phyloP scores from a whole-genome alignment of 768 basidiomycete genomes.

The Tricholoma sp. region DNA sequence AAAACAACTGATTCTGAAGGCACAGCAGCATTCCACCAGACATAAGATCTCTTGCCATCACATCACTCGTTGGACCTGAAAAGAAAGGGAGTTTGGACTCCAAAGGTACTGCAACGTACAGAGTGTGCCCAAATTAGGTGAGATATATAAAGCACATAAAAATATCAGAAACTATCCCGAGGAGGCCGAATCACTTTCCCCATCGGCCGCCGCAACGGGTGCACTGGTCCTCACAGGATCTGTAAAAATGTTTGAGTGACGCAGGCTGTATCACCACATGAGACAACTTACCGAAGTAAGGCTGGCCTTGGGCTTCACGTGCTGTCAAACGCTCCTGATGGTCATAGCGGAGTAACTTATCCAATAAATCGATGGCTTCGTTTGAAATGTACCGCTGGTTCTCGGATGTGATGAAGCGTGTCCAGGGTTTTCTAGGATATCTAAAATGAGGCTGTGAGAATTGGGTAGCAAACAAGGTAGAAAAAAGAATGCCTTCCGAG shows the following conservation, averaged over 20 bases:
- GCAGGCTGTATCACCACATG: constrained; percentile 5
- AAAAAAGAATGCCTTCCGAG: constrained; percentile 61
- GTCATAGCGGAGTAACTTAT: constrained; percentile 93
- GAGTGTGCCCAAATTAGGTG: constrained; percentile 9
- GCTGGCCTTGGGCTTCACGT: constrained; percentile 84
- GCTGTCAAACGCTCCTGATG: constrained; percentile 97
- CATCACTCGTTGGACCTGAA: constrained; percentile 1
- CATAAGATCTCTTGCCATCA: background rate
- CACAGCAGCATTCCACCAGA: background rate
- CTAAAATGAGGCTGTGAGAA: constrained; percentile 30
- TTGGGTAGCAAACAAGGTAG: constrained; percentile 2
- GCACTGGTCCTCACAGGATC: constrained; percentile 59
- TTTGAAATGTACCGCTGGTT: constrained; percentile 96
- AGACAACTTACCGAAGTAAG: constrained; percentile 75
- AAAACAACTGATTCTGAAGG: background rate
- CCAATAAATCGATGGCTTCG: constrained; percentile 94
- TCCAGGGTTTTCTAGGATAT: constrained; percentile 94
- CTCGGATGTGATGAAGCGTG: constrained; percentile 90
- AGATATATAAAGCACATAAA: constrained; percentile 8
- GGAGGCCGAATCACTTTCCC: constrained; percentile 60
- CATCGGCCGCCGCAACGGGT: constrained; percentile 43
- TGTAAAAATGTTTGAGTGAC: constrained; percentile 22
- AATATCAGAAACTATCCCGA: constrained; percentile 31
- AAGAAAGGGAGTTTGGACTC: constrained; percentile 6
- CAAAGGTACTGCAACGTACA: constrained; percentile 14